Evolutionary conservation across 2,329 filamentous ascomycete genomes (phyloP), one percentile per base, ranked within the genome.

Genomic region (Fusarium keratoplasticum): DNA sequence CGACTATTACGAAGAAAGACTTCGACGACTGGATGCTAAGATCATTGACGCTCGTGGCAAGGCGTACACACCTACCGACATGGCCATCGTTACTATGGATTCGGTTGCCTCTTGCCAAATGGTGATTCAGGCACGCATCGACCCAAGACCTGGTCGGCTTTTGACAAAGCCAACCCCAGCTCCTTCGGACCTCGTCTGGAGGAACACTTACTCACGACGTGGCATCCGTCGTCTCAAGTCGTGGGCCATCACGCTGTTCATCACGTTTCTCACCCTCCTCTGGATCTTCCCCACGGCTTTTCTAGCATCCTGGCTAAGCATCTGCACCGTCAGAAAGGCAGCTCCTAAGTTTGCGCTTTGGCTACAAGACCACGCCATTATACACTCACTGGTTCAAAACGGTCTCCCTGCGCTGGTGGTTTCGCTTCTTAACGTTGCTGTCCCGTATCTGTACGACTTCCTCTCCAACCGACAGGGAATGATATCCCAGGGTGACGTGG

Each of bases 81-180:
- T 97, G 69, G 97, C 97, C 1, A 98, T 99, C 82, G 94, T 99
- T 42, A 98, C 96, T 0, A 97, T 99, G 95, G 94, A 98, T 84
- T 96, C 95, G 5, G 96, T 98, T 59, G 94, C 95, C 16, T 93
- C 95, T 35, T 92, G 90, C 76, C 96, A 99, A 84, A 98, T 98
- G 95, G 94, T 95, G 27, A 94, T 98, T 50, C 96, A 99, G 83
- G 95, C 96, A 5, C 92, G 97, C 13, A 91, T 99, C 62, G 96
- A 98, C 79, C 95, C 96, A 5, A 92, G 94, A 13, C 96, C 97
- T 0, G 92, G 95, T 67, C 93, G 94, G 69, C 88, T 99, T 7
- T 86, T 98, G 63, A 95, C 96, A 10, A 95, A 95, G 69, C 89
- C 93, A 31, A 95, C 96, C 4, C 96, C 96, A 0, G 92, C 96